These are phyloP conservation scores for Backusella circina DNA, from an alignment of 192 early-diverging fungal species.

Conservation along the genomic window DNA sequence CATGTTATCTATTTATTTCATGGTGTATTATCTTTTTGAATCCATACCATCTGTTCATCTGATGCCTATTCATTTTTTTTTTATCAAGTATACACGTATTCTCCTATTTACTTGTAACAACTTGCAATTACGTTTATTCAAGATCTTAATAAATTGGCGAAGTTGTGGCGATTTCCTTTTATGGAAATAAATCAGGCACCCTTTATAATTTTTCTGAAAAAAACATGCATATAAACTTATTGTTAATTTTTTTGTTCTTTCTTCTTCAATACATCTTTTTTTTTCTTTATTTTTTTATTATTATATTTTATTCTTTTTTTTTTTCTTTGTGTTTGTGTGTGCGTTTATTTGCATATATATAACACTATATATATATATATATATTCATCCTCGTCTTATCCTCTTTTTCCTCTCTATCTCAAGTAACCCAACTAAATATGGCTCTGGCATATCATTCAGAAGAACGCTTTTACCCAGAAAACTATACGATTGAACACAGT, in stretches of 20 bases:
- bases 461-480: conserved; percentile 13
- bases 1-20: background rate
- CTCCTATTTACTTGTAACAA: background rate
- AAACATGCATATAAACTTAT: background rate
- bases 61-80: background rate
- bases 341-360: background rate
- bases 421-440: background rate
- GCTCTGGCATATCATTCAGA: background rate
- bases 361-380: background rate
- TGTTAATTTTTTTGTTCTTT: background rate
- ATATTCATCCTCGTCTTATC: background rate
- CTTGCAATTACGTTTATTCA: background rate
- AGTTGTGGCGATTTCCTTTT: background rate
- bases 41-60: background rate
- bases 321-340: background rate
- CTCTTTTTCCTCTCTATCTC: background rate
- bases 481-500: conserved; percentile 31
- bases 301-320: background rate
- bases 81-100: background rate
- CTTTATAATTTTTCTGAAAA: background rate
- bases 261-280: background rate
- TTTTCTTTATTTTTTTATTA: background rate
- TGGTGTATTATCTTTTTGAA: background rate
- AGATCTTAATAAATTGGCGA: background rate
- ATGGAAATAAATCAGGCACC: background rate